Percentiles rank a stretch among this genome's conserved stretches.
Evolutionary conservation across 768 basidiomycete genomes (phyloP).

Genomic region (Lactifluus rugatus): DNA sequence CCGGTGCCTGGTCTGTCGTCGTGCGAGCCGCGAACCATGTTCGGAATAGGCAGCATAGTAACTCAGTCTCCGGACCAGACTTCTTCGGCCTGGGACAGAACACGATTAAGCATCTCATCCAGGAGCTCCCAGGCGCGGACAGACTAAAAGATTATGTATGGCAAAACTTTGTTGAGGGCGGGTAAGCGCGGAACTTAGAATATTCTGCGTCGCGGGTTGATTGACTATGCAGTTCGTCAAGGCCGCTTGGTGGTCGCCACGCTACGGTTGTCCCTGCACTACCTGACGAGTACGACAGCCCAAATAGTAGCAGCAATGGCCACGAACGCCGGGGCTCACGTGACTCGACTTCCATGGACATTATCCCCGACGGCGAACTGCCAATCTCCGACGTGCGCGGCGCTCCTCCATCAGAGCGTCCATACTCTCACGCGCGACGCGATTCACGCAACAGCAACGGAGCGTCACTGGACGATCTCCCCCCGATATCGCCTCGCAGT

Average conservation of each 20-base stretch:
- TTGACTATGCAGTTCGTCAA: slow-evolving; percentile 27
- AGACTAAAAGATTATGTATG: slow-evolving; percentile 72
- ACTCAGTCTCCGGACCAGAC: slow-evolving; percentile 82
- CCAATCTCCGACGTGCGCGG: slow-evolving; percentile 14
- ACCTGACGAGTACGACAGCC: slow-evolving; percentile 59
- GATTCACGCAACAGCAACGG: slow-evolving; percentile 17
- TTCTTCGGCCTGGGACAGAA: slow-evolving; percentile 84
- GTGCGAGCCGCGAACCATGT: slow-evolving; percentile 76
- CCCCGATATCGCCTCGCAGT: slow-evolving; percentile 14
- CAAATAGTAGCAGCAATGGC: slow-evolving; percentile 22
- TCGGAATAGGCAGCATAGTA: slow-evolving; percentile 73
- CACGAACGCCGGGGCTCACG: slow-evolving; percentile 15
- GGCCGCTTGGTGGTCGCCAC: slow-evolving; percentile 70
- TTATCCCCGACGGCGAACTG: slow-evolving; percentile 7
- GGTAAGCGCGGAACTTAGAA: slow-evolving; percentile 40
- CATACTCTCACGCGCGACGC: slow-evolving; percentile 12
- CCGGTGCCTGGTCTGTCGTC: slow-evolving; percentile 78
- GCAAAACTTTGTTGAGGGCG: slow-evolving; percentile 81
- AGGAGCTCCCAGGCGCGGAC: slow-evolving; percentile 68
- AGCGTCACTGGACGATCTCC: slow-evolving; percentile 7
- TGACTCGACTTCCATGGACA: slow-evolving; percentile 13
- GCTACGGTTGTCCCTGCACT: slow-evolving; percentile 75
- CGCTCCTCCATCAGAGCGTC: slow-evolving; percentile 1
- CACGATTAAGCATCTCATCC: slow-evolving; percentile 84
- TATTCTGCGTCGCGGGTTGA: slow-evolving; percentile 13